These are phyloP conservation scores for Alternaria longipes DNA, from an alignment of 2,329 filamentous ascomycete genomes.

Conservation along the genomic window DNA sequence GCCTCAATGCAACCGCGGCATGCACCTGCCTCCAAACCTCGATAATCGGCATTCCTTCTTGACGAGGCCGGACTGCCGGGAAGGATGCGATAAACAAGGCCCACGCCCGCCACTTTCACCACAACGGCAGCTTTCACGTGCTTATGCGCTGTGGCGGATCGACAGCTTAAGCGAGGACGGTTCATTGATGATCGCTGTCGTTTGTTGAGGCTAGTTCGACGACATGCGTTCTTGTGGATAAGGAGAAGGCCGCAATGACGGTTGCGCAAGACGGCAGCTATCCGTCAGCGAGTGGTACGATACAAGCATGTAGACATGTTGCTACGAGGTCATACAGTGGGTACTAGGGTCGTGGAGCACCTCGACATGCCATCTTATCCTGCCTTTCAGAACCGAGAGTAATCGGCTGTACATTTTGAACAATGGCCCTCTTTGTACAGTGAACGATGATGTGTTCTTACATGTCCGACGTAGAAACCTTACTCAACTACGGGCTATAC, in stretches of 20 bases:
- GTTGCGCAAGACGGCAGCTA: slow-evolving; percentile 1
- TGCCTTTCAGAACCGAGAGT: neutral
- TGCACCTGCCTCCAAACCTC: slow-evolving; percentile 10
- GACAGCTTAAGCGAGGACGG: slow-evolving; percentile 20
- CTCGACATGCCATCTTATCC: neutral
- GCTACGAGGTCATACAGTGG: neutral
- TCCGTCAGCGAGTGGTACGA: neutral
- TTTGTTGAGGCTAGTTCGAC: slow-evolving; percentile 29
- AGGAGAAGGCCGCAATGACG: neutral
- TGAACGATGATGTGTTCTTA: neutral
- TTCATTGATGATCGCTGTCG: slow-evolving; percentile 18
- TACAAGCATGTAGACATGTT: neutral
- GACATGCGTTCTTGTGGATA: slow-evolving; percentile 18
- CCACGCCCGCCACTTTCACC: slow-evolving; percentile 17
- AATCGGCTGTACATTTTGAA: neutral
- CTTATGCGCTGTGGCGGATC: slow-evolving; percentile 23
- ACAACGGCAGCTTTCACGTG: slow-evolving; percentile 26
- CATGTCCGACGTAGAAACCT: neutral
- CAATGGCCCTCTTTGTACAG: neutral
- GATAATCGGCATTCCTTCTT: slow-evolving; percentile 16
- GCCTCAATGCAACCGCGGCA: slow-evolving; percentile 20
- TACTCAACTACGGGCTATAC: neutral
- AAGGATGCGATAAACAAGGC: slow-evolving; percentile 13
- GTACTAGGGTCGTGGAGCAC: neutral
- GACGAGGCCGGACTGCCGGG: slow-evolving; percentile 10